Conservation (phyloP, 495 filamentous ascomycete species). For the Lindgomyces ingoldianus region DNA sequence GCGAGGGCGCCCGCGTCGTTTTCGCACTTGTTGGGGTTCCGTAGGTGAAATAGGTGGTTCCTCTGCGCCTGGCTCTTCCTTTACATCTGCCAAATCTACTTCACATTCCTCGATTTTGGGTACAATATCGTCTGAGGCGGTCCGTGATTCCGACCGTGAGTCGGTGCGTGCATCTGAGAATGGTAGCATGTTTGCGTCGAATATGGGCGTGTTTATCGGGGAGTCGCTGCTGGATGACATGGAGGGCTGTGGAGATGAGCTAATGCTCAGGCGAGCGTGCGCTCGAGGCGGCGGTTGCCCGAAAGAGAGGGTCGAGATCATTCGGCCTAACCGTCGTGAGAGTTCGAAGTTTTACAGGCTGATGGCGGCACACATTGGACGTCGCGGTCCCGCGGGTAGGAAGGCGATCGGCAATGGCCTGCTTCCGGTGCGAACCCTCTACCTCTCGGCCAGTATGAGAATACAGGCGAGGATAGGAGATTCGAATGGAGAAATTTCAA, state of each 20-base stretch:
- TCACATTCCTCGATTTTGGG: constrained; percentile 47
- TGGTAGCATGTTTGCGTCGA: constrained; percentile 15
- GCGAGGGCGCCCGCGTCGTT: constrained; percentile 72
- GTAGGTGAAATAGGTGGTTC: constrained; percentile 30
- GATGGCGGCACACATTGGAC: constrained; percentile 26
- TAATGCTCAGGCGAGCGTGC: constrained; percentile 37
- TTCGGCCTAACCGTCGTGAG: constrained; percentile 19
- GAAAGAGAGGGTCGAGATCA: constrained; percentile 32
- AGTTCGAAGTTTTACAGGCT: constrained; percentile 17
- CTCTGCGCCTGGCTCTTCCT: constrained; percentile 28
- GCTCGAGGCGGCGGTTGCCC: constrained; percentile 30
- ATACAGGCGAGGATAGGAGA: too few species aligned
- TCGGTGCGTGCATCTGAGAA: constrained; percentile 9
- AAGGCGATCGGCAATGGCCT: background rate
- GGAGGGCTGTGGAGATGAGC: constrained; percentile 42
- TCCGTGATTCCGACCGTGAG: constrained; percentile 20
- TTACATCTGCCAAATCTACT: constrained; percentile 35
- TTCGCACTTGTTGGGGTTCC: constrained; percentile 51
- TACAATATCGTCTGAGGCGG: constrained; percentile 35
- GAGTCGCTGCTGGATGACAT: constrained; percentile 43
- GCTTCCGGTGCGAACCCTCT: background rate
- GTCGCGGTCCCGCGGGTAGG: background rate
- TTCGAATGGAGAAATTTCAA: too few species aligned
- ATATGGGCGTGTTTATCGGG: constrained; percentile 38
- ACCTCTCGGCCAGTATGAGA: background rate